Evolutionary conservation across 495 filamentous ascomycete genomes (phyloP), one percentile per base, ranked within the genome.

Genomic region (Penicillium diatomitis): DNA sequence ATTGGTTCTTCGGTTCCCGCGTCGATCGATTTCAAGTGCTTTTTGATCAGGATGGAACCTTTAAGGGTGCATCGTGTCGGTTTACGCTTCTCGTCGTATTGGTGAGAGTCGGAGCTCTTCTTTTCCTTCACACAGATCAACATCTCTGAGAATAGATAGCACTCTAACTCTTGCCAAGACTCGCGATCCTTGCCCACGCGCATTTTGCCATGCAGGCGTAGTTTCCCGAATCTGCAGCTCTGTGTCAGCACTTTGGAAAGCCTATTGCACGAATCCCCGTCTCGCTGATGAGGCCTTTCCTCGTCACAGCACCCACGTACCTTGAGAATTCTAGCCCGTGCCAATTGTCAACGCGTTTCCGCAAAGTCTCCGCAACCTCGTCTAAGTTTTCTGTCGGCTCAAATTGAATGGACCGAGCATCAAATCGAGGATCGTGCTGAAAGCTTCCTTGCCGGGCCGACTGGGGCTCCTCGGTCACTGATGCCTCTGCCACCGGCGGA

Each of bases 111-210:
- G 4, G 71, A 53, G 29, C 74, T 65, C 65, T 90, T 94, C 77
- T 95, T 96, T 61, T 97, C 92, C 68, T 96, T 99, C 50, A 97
- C 89, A 63, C 92, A 99, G 54, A 99, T 99, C 45, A 99, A 89
- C 92, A 99, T 99, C 67, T 97, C 92, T 3, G 85, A 86, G 61
- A 97, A 99, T 20, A 99, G 78, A 68, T 87, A 99, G 64, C 94
- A 99, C 64, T 97, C 90, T 46, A 99, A 68, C 61, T 99, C 94
- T 71, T 99, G 92, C 92, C 92, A 99, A 8, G 92, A 90, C 55
- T 92, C 79, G 53, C 89, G 88, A 64, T 99, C 92, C 58, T 97
- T 99, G 54, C 94, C 92, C 20, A 99, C 92, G 47, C 86, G 83
- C 53, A 97, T 84, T 10, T 87, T 90, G 39, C 90, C 92, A 59